Evolutionary conservation across 495 filamentous ascomycete genomes (phyloP).

Genomic region (Tuber borchii): DNA sequence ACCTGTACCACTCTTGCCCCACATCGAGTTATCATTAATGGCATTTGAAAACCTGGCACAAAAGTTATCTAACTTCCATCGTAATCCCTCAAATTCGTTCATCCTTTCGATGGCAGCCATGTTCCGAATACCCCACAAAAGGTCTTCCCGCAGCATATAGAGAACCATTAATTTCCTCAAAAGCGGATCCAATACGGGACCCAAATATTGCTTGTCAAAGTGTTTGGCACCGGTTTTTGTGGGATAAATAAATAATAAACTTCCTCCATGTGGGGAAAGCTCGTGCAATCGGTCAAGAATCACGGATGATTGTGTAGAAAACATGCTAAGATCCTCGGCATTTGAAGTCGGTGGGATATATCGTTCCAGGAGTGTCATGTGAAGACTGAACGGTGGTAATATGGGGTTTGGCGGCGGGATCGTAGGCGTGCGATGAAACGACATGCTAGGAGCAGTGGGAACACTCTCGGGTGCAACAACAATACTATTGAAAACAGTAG

Average conservation of each 20-base stretch:
- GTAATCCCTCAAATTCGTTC: constrained; percentile 54
- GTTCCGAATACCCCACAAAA: constrained; percentile 53
- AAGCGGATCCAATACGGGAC: constrained; percentile 61
- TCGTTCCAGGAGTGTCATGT: constrained; percentile 62
- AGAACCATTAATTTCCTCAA: constrained; percentile 60
- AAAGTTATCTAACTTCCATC: constrained; percentile 46
- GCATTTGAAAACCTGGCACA: constrained; percentile 28
- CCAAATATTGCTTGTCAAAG: constrained; percentile 60
- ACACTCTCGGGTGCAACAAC: constrained; percentile 40
- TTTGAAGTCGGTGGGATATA: constrained; percentile 61
- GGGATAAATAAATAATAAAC: constrained; percentile 63
- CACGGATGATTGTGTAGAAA: constrained; percentile 53
- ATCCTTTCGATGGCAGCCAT: constrained; percentile 56
- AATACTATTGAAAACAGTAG: constrained; percentile 42
- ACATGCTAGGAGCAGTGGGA: constrained; percentile 39
- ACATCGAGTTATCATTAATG: constrained; percentile 12
- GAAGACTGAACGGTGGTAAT: constrained; percentile 58
- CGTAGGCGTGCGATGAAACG: constrained; percentile 35
- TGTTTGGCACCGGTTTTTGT: constrained; percentile 57
- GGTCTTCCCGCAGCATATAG: constrained; percentile 56
- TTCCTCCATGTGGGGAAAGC: constrained; percentile 55
- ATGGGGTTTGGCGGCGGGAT: constrained; percentile 53
- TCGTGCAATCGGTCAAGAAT: constrained; percentile 63
- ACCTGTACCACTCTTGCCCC: constrained; percentile 20
- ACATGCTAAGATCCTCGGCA: constrained; percentile 58